Evolutionary conservation across 73 alveolate genomes (phyloP).

Genomic region (Vitrella brassicaformis): DNA sequence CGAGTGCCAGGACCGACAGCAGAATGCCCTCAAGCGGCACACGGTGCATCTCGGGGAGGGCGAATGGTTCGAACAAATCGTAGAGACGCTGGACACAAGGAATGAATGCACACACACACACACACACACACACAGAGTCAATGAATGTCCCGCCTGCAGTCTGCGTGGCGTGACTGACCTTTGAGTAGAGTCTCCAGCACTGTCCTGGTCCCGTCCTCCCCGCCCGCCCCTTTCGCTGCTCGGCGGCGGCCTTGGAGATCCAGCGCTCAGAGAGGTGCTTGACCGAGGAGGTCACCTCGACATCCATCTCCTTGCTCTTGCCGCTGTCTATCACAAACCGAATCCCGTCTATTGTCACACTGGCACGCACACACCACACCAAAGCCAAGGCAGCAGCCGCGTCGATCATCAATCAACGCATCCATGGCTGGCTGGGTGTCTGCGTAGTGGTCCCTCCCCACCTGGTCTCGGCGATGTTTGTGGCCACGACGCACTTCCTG

Average conservation of each 20-base stretch:
- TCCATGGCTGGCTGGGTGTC: too few species aligned
- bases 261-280: slow-evolving; percentile 67
- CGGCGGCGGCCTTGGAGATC: slow-evolving; percentile 82
- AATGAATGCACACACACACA: neutral
- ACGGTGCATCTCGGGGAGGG: slow-evolving; percentile 67
- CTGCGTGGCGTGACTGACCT: slow-evolving; percentile 19
- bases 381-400: too few species aligned
- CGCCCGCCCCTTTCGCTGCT: slow-evolving; percentile 89
- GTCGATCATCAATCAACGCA: too few species aligned
- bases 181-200: slow-evolving; percentile 71
- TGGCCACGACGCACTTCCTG: slow-evolving; percentile 72
- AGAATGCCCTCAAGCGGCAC: slow-evolving; percentile 62
- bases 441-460: too few species aligned
- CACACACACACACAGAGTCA: neutral
- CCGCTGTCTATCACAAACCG: slow-evolving; percentile 82
- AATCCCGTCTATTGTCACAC: slow-evolving; percentile 78
- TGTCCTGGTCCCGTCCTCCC: slow-evolving; percentile 92
- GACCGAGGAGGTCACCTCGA: slow-evolving; percentile 60
- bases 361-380: neutral
- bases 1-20: slow-evolving; percentile 59
- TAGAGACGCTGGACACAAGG: slow-evolving; percentile 15
- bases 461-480: slow-evolving; percentile 97
- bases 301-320: slow-evolving; percentile 68
- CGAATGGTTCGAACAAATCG: slow-evolving; percentile 49
- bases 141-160: neutral